Evolutionary conservation across 176 grass and related monocot species (phyloP).

Genomic region (Avena sativa): DNA sequence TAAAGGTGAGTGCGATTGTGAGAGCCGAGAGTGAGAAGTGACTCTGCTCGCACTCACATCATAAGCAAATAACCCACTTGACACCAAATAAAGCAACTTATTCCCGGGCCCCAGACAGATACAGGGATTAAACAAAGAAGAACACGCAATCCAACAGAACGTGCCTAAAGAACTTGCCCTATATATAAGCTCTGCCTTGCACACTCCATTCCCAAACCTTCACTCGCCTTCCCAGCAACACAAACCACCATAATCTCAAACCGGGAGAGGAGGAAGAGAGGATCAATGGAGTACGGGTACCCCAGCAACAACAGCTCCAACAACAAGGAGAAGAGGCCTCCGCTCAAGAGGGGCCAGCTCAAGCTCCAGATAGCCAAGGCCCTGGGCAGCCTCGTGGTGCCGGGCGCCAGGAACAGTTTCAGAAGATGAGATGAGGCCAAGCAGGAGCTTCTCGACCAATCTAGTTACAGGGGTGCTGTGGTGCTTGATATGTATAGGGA

Average conservation of each 20-base stretch:
- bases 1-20: background rate
- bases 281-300: constrained; percentile 50
- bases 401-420: constrained; percentile 45
- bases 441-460: background rate
- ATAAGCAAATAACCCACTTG: constrained; percentile 15
- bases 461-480: background rate
- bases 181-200: constrained; percentile 11
- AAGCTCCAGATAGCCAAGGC: constrained; percentile 52
- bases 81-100: constrained; percentile 10
- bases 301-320: constrained; percentile 30
- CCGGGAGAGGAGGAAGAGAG: background rate
- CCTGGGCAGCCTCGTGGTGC: constrained; percentile 34
- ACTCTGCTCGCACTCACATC: constrained; percentile 23
- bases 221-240: constrained; percentile 9
- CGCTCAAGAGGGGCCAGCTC: constrained; percentile 68
- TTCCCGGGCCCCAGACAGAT: constrained; percentile 17
- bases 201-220: background rate
- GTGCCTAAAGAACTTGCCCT: background rate
- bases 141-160: constrained; percentile 17
- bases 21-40: background rate
- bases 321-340: constrained; percentile 49
- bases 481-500: background rate
- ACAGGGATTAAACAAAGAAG: background rate
- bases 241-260: background rate
- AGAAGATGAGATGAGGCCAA: constrained; percentile 23